A percentile compares a stretch with the other conserved stretches of the same genome.
phyloP scores from a whole-genome alignment of 2,329 filamentous ascomycete species.

The Colletotrichum agaves region DNA sequence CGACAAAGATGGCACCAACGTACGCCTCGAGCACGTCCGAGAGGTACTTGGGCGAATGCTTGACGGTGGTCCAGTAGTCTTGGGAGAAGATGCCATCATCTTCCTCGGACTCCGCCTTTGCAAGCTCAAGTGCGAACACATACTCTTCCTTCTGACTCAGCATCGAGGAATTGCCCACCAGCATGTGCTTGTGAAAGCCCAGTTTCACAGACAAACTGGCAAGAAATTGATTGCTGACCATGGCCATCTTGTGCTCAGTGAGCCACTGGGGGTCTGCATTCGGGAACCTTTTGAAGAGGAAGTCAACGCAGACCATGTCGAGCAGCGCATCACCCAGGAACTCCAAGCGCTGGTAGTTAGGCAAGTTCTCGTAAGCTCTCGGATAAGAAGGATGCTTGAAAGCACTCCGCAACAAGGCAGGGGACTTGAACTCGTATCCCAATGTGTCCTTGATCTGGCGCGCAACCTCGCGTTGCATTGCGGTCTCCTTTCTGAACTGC shows the following conservation, averaged over 20 bases:
- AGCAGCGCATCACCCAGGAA: conserved; percentile 91
- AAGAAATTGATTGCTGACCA: conserved; percentile 96
- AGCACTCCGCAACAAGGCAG: conserved; percentile 81
- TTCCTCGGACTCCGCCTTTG: conserved; percentile 49
- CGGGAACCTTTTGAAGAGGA: conserved; percentile 81
- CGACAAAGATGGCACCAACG: conserved; percentile 90
- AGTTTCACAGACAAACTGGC: conserved; percentile 83
- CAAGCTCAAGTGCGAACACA: conserved; percentile 67
- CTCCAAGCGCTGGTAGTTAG: conserved; percentile 90
- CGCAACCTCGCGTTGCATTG: conserved; percentile 75
- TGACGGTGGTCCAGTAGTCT: conserved; percentile 76
- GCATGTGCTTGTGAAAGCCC: conserved; percentile 79
- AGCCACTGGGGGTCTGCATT: conserved; percentile 93
- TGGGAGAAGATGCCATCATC: conserved; percentile 54
- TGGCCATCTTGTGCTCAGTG: conserved; percentile 99
- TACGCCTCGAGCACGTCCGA: conserved; percentile 91
- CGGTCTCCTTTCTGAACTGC: conserved; percentile 71
- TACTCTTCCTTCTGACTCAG: conserved; percentile 62
- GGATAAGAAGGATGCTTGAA: conserved; percentile 91
- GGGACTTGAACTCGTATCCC: conserved; percentile 75
- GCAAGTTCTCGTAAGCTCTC: conserved; percentile 78
- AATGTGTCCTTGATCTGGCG: conserved; percentile 68
- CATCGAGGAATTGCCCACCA: conserved; percentile 59
- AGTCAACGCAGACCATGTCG: conserved; percentile 86
- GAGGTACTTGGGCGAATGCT: conserved; percentile 77